A percentile compares a stretch with the other conserved stretches of the same genome.
phyloP scores from a whole-genome alignment of 73 alveolate genomes.

The Uronychia binucleata region DNA sequence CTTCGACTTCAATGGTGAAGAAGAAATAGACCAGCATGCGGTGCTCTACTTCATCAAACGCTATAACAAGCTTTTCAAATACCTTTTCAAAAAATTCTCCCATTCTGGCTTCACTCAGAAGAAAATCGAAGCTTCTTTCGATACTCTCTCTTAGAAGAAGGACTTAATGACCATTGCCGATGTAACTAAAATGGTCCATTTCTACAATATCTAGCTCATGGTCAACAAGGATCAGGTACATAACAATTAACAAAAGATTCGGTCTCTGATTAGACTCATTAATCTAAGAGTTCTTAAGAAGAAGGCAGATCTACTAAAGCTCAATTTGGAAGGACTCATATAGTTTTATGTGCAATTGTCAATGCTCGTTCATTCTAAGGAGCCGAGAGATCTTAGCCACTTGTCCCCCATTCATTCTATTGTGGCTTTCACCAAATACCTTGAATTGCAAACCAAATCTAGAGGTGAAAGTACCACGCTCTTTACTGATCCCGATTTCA shows the following conservation, averaged over 20 bases:
- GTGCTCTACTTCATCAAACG: slow-evolving; percentile 34
- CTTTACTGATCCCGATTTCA: slow-evolving; percentile 67
- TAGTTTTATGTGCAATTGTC: slow-evolving; percentile 27
- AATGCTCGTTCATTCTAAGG: slow-evolving; percentile 10
- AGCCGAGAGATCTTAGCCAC: slow-evolving; percentile 1
- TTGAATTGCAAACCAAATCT: not conserved
- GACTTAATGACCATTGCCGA: slow-evolving; percentile 24
- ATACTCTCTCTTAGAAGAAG: slow-evolving; percentile 1
- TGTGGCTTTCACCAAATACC: slow-evolving; percentile 11
- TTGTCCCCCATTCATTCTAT: slow-evolving; percentile 10
- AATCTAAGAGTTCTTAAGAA: slow-evolving; percentile 13
- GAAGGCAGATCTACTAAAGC: slow-evolving; percentile 14
- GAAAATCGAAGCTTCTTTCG: slow-evolving; percentile 25
- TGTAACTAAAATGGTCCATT: slow-evolving; percentile 12
- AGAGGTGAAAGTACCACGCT: slow-evolving; percentile 43
- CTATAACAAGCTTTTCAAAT: slow-evolving; percentile 13
- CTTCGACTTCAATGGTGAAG: slow-evolving; percentile 31
- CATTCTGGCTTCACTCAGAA: slow-evolving; percentile 12
- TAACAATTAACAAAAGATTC: not conserved
- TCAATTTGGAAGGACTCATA: slow-evolving; percentile 37
- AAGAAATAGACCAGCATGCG: slow-evolving; percentile 35
- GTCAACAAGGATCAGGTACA: not conserved
- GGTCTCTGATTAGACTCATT: not conserved
- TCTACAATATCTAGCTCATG: not conserved
- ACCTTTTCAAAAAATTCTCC: slow-evolving; percentile 23